These are phyloP conservation scores for Xylaria sp. DNA, from an alignment of 2,329 filamentous ascomycete genomes.

Conservation along the genomic window DNA sequence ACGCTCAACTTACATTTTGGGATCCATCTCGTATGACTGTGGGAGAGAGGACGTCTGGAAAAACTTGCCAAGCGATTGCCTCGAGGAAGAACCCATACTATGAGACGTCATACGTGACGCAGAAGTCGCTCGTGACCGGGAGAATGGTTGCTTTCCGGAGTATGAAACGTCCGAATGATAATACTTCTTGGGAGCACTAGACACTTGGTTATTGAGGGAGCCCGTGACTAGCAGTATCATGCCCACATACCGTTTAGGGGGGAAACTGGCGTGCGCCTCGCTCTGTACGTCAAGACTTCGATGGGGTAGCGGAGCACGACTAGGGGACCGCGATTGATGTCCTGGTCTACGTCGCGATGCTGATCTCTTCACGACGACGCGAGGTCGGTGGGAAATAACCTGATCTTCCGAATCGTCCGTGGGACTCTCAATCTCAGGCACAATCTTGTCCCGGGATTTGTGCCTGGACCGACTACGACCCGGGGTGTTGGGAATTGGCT, in stretches of 20 bases:
- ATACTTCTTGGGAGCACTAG: conserved; percentile 37
- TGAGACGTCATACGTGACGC: conserved; percentile 44
- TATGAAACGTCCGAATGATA: conserved; percentile 43
- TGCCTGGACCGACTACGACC: conserved; percentile 24
- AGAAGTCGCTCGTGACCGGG: conserved; percentile 43
- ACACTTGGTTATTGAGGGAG: conserved; percentile 26
- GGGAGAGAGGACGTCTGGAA: conserved; percentile 37
- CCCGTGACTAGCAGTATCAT: neutral
- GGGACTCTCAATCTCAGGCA: conserved; percentile 24
- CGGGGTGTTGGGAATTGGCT: conserved; percentile 24
- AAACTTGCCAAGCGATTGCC: conserved; percentile 40
- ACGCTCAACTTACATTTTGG: conserved; percentile 37
- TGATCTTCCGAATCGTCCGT: conserved; percentile 27
- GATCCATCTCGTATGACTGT: conserved; percentile 35
- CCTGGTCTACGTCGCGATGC: conserved; percentile 32
- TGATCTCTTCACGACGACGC: conserved; percentile 28
- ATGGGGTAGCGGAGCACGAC: conserved; percentile 33
- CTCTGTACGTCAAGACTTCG: conserved; percentile 33
- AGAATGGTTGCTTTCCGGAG: conserved; percentile 41
- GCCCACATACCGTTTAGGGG: conserved; percentile 41
- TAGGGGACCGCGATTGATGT: conserved; percentile 37
- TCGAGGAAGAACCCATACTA: conserved; percentile 46
- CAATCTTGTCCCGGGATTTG: conserved; percentile 20
- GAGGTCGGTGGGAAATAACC: conserved; percentile 15
- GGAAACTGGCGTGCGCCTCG: conserved; percentile 35